These are phyloP conservation scores for Pythium coloratum DNA, from an alignment of 352 stramenopile genomes.

Conservation along the genomic window DNA sequence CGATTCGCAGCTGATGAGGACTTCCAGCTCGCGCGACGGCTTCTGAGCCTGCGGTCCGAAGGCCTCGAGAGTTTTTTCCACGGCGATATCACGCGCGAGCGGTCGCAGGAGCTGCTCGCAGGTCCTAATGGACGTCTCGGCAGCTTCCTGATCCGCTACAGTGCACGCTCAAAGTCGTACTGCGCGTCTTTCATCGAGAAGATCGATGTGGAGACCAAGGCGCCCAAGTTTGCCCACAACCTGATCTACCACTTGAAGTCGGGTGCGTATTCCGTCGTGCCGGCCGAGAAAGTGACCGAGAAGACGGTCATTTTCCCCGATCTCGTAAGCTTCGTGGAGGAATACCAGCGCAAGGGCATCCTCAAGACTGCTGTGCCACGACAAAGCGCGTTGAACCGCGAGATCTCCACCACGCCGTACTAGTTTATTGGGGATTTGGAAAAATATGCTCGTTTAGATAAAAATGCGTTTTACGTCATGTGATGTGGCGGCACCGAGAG, in stretches of 20 bases:
- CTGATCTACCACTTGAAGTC: conserved; percentile 68
- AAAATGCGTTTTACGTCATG: conserved; percentile 30
- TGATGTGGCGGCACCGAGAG: conserved; percentile 37
- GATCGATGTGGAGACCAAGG: conserved; percentile 38
- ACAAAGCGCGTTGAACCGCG: conserved; percentile 48
- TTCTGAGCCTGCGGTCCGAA: conserved; percentile 53
- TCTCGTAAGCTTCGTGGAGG: conserved; percentile 75
- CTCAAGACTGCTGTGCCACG: conserved; percentile 50
- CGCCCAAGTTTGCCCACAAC: conserved; percentile 62
- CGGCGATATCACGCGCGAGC: conserved; percentile 62
- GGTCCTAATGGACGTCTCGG: conserved; percentile 29
- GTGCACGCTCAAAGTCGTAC: conserved; percentile 55
- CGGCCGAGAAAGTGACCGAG: conserved; percentile 48
- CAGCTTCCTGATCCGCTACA: conserved; percentile 81
- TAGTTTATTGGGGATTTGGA: conserved; percentile 1
- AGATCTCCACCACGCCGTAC: conserved; percentile 47
- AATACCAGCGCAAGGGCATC: conserved; percentile 71
- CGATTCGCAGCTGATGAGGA: conserved; percentile 61
- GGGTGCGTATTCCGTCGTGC: conserved; percentile 63
- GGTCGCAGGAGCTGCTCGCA: conserved; percentile 44
- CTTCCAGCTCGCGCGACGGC: conserved; percentile 62
- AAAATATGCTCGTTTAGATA: not conserved
- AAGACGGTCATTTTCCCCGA: conserved; percentile 59
- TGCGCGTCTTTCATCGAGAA: conserved; percentile 70
- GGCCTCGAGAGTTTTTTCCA: conserved; percentile 80